These are phyloP conservation scores for Albophoma yamanashiensis DNA, from an alignment of 2,329 filamentous ascomycete genomes.

Conservation along the genomic window DNA sequence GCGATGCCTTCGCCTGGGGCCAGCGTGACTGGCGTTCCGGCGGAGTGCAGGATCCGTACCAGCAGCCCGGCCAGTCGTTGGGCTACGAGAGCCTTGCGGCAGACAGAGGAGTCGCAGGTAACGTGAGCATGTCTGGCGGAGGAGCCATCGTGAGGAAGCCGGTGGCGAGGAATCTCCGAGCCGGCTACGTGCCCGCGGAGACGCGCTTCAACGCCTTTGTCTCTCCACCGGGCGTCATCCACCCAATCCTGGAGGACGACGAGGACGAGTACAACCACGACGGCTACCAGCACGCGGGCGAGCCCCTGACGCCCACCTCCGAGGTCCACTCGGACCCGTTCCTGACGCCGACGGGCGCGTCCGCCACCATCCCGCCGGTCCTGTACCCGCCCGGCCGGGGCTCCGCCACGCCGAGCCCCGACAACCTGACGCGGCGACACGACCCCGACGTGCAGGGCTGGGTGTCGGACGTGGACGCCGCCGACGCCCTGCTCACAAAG, in stretches of 20 bases:
- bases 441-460: slow-evolving; percentile 48
- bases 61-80: slow-evolving; percentile 24
- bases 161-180: slow-evolving; percentile 15
- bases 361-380: slow-evolving; percentile 8
- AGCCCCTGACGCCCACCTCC: slow-evolving; percentile 21
- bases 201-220: slow-evolving; percentile 16
- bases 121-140: slow-evolving; percentile 13
- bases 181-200: slow-evolving; percentile 21
- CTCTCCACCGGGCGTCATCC: slow-evolving; percentile 31
- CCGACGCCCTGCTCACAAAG: slow-evolving; percentile 39
- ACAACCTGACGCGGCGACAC: slow-evolving; percentile 17
- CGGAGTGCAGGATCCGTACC: slow-evolving; percentile 28
- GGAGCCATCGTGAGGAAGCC: slow-evolving; percentile 22
- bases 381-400: slow-evolving; percentile 19
- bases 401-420: slow-evolving; percentile 28
- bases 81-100: slow-evolving; percentile 41
- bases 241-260: slow-evolving; percentile 49
- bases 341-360: slow-evolving; percentile 26
- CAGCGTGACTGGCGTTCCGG: slow-evolving; percentile 32
- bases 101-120: slow-evolving; percentile 4
- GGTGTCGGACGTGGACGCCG: slow-evolving; percentile 45
- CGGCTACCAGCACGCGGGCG: not conserved
- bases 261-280: slow-evolving; percentile 34
- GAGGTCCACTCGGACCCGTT: slow-evolving; percentile 37
- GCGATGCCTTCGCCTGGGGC: slow-evolving; percentile 20